Evolutionary conservation across 2,329 filamentous ascomycete genomes (phyloP), one percentile per base, ranked within the genome.

Genomic region (Fusarium albidum): DNA sequence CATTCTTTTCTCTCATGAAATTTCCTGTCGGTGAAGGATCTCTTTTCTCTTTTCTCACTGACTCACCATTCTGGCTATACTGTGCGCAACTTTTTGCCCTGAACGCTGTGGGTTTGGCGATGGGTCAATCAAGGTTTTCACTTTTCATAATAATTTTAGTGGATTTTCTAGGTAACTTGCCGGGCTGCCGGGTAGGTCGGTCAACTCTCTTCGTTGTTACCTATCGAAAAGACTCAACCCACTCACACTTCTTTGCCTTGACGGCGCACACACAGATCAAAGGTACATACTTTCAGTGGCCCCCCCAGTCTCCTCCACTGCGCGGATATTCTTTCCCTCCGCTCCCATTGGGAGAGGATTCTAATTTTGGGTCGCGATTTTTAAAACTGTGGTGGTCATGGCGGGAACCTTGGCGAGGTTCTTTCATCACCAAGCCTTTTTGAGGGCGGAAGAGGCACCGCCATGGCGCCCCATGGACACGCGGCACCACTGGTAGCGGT

Each of bases 401-500:
- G 53, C 57, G 34, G n/a, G 37, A 42, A 49, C 37, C 38, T 49
- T 42, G 46, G 7, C 8, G 29, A 9, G 52, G 37, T 47, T 31
- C 43, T 39, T 45, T 47, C 46, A n/a, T n/a, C n/a, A n/a, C n/a
- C n/a, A 48, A 48, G 18, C 27, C 17, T 39, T 37, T 26, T 37
- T 26, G 14, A 17, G 18, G 21, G 44, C 61, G 61, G 61, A 48
- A 61, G 56, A 63, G 61, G 56, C 61, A 64, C 56, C 48, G 44
- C 46, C 42, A 52, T 45, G 39, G 35, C 61, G 34, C 12, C 12
- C 11, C 15, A 46, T 13, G 26, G 39, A 7, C 39, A 26, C 31
- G 34, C 35, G 35, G 35, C 45, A 50, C 52, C 58, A 59, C 58
- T n/a, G n/a, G n/a, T n/a, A 62, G 59, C 54, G 54, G 28, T 34